Percentiles rank a stretch among this genome's conserved stretches.
Evolutionary conservation across 2,329 filamentous ascomycete species (phyloP).

Genomic region (Scedosporium dehoogii): DNA sequence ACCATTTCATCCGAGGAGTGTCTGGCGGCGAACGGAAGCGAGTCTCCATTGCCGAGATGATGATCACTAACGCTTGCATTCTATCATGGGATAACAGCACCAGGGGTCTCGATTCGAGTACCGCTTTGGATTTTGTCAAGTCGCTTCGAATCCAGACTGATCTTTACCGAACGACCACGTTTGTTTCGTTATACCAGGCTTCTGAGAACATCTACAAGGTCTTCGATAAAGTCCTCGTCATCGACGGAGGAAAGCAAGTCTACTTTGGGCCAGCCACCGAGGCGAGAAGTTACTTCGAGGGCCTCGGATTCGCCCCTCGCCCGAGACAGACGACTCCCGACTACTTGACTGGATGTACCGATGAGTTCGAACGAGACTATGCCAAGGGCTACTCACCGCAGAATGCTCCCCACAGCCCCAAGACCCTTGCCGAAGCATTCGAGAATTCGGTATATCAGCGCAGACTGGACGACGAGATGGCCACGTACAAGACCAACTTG

Average conservation of each 20-base stretch:
- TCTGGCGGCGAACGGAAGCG: conserved; percentile 72
- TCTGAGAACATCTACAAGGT: conserved; percentile 71
- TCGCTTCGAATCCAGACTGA: conserved; percentile 73
- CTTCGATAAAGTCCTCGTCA: conserved; percentile 78
- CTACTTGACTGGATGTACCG: conserved; percentile 73
- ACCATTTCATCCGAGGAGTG: conserved; percentile 69
- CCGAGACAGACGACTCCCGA: conserved; percentile 73
- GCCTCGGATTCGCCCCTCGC: conserved; percentile 63
- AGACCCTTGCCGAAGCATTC: conserved; percentile 61
- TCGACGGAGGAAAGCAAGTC: conserved; percentile 65
- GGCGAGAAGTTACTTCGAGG: conserved; percentile 66
- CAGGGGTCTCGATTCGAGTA: conserved; percentile 58
- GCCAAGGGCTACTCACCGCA: conserved; percentile 53
- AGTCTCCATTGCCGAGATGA: conserved; percentile 75
- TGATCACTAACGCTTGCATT: conserved; percentile 63
- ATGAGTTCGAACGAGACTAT: conserved; percentile 74
- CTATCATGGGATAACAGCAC: conserved; percentile 70
- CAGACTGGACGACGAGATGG: conserved; percentile 55
- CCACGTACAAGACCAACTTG: conserved; percentile 54
- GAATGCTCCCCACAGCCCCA: conserved; percentile 59
- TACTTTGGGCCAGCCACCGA: conserved; percentile 62
- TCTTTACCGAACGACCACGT: conserved; percentile 73
- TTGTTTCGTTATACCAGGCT: conserved; percentile 79
- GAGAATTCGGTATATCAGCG: conserved; percentile 50
- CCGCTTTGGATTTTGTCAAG: conserved; percentile 56